A percentile compares a stretch with the other conserved stretches of the same genome.
phyloP scores from a whole-genome alignment of 768 basidiomycete genomes.

The Cubamyces sp. region DNA sequence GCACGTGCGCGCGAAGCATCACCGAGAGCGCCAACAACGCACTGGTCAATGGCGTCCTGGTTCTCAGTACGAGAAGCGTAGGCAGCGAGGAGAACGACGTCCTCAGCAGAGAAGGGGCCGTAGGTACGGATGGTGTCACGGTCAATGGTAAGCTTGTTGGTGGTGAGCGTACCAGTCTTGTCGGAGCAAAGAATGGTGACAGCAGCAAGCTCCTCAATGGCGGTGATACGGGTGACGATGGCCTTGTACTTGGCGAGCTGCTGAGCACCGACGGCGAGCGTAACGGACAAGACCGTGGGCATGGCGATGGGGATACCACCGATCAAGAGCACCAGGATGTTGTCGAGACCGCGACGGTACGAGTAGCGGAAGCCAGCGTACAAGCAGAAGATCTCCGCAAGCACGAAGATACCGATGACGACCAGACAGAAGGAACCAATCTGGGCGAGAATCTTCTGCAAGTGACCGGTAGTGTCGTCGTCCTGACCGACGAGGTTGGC shows the following conservation, averaged over 20 bases:
- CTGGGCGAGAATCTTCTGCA: conserved; percentile 98
- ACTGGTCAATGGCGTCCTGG: conserved; percentile 95
- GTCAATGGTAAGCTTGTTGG: conserved; percentile 99
- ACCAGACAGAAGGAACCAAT: conserved; percentile 98
- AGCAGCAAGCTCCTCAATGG: conserved; percentile 97
- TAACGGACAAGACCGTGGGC: conserved; percentile 98
- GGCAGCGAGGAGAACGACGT: conserved; percentile 91
- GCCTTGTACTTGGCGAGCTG: conserved; percentile 99
- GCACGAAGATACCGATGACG: conserved; percentile 93
- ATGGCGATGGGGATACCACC: conserved; percentile 99
- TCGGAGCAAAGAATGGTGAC: conserved; percentile 99
- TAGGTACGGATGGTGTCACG: conserved; percentile 90
- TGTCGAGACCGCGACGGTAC: conserved; percentile 95
- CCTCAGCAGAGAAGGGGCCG: conserved; percentile 84
- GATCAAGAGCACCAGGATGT: conserved; percentile 98
- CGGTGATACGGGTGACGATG: conserved; percentile 99
- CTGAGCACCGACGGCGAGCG: conserved; percentile 97
- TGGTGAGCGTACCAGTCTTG: conserved; percentile 98
- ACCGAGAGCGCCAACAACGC: conserved; percentile 80
- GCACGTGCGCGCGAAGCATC: conserved; percentile 76
- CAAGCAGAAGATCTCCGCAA: conserved; percentile 92
- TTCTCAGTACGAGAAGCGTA: conserved; percentile 99
- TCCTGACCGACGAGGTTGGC: conserved; percentile 97
- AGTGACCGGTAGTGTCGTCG: conserved; percentile 96
- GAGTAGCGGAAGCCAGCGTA: conserved; percentile 90